phyloP scores from a whole-genome alignment of 2,329 filamentous ascomycete species.

The Chaetomiaceae sp. region DNA sequence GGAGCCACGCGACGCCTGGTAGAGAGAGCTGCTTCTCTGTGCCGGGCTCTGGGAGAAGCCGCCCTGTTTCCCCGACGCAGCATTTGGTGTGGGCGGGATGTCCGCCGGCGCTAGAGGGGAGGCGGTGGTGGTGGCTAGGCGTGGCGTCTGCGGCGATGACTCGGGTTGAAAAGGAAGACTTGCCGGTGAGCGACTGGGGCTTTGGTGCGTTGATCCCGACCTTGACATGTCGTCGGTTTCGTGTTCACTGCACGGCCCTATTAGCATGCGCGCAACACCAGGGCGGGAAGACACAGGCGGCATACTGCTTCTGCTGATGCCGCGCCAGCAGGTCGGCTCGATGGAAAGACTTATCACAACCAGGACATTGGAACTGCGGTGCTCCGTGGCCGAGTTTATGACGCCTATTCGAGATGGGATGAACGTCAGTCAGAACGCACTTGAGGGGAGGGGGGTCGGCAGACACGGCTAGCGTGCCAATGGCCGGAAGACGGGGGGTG shows the following conservation, averaged over 20 bases:
- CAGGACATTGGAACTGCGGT: constrained; percentile 47
- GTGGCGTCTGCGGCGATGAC: constrained; percentile 4
- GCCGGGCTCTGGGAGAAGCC: constrained; percentile 10
- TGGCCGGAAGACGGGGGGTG: too few relatives aligned
- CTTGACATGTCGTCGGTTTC: constrained; percentile 37
- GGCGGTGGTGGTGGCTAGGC: background rate
- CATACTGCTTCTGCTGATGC: constrained; percentile 47
- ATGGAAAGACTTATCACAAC: constrained; percentile 53
- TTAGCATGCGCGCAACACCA: constrained; percentile 13
- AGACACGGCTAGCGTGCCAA: too few relatives aligned
- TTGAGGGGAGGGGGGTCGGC: too few relatives aligned
- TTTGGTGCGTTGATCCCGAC: constrained; percentile 22
- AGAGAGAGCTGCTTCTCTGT: constrained; percentile 2
- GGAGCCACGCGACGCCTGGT: background rate
- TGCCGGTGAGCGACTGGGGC: constrained; percentile 25
- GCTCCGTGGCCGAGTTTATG: constrained; percentile 55
- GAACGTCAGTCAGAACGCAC: constrained; percentile 7
- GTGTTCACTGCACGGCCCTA: constrained; percentile 33
- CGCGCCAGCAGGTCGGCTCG: constrained; percentile 54
- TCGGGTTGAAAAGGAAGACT: constrained; percentile 15
- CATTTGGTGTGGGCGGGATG: constrained; percentile 10
- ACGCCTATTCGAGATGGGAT: constrained; percentile 36
- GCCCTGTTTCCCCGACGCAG: constrained; percentile 6
- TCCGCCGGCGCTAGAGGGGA: constrained; percentile 7
- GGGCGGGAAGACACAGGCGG: constrained; percentile 7